Evolutionary conservation across 23 red algal species (phyloP), one percentile per base, ranked within the genome.

Genomic region (Pyropia yezoensis): DNA sequence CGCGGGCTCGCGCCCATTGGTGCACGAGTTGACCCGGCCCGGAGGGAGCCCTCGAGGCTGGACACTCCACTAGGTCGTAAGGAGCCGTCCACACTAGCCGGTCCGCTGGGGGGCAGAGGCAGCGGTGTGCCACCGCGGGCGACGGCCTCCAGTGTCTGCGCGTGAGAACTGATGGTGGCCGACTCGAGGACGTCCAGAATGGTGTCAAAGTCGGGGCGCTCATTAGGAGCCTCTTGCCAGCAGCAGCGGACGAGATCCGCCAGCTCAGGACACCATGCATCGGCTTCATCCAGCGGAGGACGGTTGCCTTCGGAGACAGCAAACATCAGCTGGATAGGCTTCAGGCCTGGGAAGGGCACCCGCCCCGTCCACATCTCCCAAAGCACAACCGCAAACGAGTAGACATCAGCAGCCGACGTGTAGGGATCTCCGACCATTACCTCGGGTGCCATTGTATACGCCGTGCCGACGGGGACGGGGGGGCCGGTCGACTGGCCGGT

Each of bases 241-340:
- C 92, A 89, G 27, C 79, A 74, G 32, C 66, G 49, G 32, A 96
- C 83, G 27, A 96, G 74, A 18, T 78, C 65, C 39, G 59, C 59
- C 30, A 96, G 59, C 17, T 73, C 77, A 18, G 49, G 33, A 2
- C 66, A 76, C 18, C 84, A 64, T 19, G 73, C 59, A 67, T 79
- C 73, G 49, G 52, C 83, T 29, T 74, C 66, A 27, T 70, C 67
- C 49, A 96, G 77, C 7, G 33, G 7, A n/a, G 92, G 92, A 7
- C 92, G 76, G 27, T 75, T 71, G 32, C 77, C 78, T 74, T 96
- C 76, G 9, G 85, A 66, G 29, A 96, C 92, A 25, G 71, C 60
- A 57, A 85, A 96, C 92, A 96, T 96, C 49, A 96, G 62, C 56
- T 96, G 92, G 18, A 96, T 85, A 7, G 92, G 92, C 52, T 83